These are phyloP conservation scores for Barnettozyma hawaiiensis DNA, from an alignment of 1,139 yeast species.

Conservation along the genomic window DNA sequence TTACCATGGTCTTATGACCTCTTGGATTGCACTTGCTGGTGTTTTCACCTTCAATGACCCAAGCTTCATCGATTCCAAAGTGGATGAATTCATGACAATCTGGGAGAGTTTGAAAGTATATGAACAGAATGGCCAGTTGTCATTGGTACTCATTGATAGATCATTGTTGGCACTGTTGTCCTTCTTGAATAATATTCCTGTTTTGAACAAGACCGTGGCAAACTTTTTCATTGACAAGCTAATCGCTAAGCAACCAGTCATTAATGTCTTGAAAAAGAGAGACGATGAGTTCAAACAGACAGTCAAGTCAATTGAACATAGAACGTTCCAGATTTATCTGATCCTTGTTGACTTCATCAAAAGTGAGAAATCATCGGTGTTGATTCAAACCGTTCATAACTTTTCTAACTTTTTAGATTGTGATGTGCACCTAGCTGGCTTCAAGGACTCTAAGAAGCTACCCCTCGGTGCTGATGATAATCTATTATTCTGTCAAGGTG, in stretches of 20 bases:
- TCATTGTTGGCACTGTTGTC: constrained; percentile 42
- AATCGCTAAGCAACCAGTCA: constrained; percentile 32
- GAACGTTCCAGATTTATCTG: constrained; percentile 40
- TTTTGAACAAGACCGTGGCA: constrained; percentile 35
- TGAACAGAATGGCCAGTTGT: constrained; percentile 21
- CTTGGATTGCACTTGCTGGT: constrained; percentile 78
- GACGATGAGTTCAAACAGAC: constrained; percentile 19
- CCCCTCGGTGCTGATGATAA: constrained; percentile 10
- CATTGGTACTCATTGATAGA: constrained; percentile 42
- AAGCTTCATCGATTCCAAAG: constrained; percentile 49
- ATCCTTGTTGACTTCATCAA: constrained; percentile 36
- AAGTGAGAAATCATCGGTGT: constrained; percentile 40
- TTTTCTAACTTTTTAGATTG: constrained; percentile 35
- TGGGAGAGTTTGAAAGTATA: constrained; percentile 28
- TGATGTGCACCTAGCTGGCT: constrained; percentile 9
- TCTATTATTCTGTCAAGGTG: not conserved
- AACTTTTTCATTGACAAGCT: constrained; percentile 39
- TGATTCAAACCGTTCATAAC: constrained; percentile 40
- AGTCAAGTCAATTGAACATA: constrained; percentile 30
- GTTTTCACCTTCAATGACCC: constrained; percentile 61
- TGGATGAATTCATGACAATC: constrained; percentile 14
- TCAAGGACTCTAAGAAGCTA: not conserved
- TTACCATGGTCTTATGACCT: constrained; percentile 39
- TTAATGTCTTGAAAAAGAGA: constrained; percentile 25
- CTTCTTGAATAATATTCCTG: constrained; percentile 32